Percentiles rank a stretch among this genome's conserved stretches.
These are phyloP conservation scores for Gentiana macrophylla DNA, from an alignment of 257 asterid species.

Conservation along the genomic window DNA sequence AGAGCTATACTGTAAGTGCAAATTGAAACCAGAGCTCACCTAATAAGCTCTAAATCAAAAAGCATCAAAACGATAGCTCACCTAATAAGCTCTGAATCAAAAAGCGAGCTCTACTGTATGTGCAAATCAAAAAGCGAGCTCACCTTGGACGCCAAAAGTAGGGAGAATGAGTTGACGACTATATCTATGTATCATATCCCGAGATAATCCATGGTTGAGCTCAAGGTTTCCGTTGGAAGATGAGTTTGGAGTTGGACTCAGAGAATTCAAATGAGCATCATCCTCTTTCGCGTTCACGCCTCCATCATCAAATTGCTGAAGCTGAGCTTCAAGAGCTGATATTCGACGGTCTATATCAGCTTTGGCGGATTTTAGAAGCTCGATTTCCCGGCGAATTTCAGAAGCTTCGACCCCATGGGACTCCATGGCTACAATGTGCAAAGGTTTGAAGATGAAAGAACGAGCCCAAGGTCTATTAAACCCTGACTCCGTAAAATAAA, in stretches of 20 bases:
- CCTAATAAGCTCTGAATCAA: background rate
- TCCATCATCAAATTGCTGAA: constrained; percentile 17
- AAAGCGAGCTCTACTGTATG: background rate
- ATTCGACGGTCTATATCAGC: constrained; percentile 42
- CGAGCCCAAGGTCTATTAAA: too few species aligned
- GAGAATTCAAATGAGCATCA: constrained; percentile 14
- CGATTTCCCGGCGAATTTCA: constrained; percentile 52
- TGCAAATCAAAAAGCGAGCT: background rate
- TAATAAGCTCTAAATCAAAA: too few species aligned
- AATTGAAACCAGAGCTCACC: too few species aligned
- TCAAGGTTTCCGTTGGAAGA: constrained; percentile 6
- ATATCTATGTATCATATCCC: constrained; percentile 73
- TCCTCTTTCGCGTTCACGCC: constrained; percentile 9
- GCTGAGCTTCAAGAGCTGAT: constrained; percentile 52
- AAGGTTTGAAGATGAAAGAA: background rate
- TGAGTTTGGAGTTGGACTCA: background rate
- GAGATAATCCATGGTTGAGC: constrained; percentile 32
- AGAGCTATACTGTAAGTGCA: too few species aligned
- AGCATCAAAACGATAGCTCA: background rate
- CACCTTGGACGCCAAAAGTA: constrained; percentile 60
- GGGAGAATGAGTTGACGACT: constrained; percentile 95
- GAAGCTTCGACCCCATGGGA: constrained; percentile 26
- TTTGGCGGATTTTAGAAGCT: constrained; percentile 30
- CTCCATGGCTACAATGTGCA: constrained; percentile 24
- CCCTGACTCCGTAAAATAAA: too few species aligned